Base-by-base conservation (phyloP, 2,329 filamentous ascomycete species). In the Ophiocordyceps sinensis region DNA sequence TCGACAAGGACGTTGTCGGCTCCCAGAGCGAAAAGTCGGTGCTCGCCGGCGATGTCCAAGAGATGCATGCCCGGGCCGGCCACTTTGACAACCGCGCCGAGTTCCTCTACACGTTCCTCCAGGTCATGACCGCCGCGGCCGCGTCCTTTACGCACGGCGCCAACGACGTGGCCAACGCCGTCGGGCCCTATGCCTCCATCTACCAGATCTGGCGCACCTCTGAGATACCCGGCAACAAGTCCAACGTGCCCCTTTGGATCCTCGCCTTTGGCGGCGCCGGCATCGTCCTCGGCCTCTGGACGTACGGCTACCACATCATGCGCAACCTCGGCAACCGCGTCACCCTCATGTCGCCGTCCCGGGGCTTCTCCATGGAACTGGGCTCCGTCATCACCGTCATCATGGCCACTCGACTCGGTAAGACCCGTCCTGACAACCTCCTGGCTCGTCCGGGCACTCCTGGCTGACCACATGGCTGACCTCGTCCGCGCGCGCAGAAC, bases 71-170 rank as follows among this genome's bases (percentile, higher is more conserved):
- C 10, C 66, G 64, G 28, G 75, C 73, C 14, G 54, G 63, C 26
- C 73, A 77, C 53, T 80, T 70, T 55, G 68, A 77, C 54, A 79
- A 80, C 61, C 68, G 71, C 46, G 64, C 70, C 47, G 76, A 80
- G 56, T 73, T 73, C 59, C 62, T 74, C 38, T 79, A 73, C 57
- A 73, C 70, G 6, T 78, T 75, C 57, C 64, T 75, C 28, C 74
- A 77, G 49, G 57, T 77, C 49, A 64, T 76, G 59, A 76, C 75
- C 5, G 75, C 77, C 10, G 70, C 71, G 47, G 74, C 75, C 28
- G 72, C 75, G 13, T 78, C 75, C 4, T 79, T 81, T 46, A 71
- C 72, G 2, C 77, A 82, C 59, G 78, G 78, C 21, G 75, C 76
- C 48, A 82, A 82, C 55, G 78, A 82, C 45, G 72, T 82, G 17